These are phyloP conservation scores for Camelina neglecta DNA, from an alignment of 345 rosid species.

Conservation along the genomic window DNA sequence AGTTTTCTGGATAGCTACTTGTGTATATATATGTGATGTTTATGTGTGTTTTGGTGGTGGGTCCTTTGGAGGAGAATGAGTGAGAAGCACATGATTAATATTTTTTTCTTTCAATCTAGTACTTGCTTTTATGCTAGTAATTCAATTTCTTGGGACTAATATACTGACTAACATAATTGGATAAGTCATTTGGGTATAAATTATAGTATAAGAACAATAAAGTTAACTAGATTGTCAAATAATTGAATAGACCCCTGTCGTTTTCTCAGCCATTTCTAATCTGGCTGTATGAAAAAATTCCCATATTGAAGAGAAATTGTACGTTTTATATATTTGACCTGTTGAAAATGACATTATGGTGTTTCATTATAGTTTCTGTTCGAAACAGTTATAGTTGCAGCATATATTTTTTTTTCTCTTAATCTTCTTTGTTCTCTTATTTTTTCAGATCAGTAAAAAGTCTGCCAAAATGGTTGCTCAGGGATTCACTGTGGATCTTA, in stretches of 20 bases:
- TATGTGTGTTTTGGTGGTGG: slow-evolving; percentile 30
- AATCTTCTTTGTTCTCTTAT: not conserved
- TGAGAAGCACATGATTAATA: slow-evolving; percentile 3
- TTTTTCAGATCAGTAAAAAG: slow-evolving; percentile 16
- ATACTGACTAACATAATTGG: not conserved
- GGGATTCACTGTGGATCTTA: slow-evolving; percentile 56
- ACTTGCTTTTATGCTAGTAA: slow-evolving; percentile 29
- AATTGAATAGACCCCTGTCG: not conserved
- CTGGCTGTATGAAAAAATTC: not conserved
- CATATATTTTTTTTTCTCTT: not conserved
- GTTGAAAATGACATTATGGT: slow-evolving; percentile 10
- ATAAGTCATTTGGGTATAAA: not conserved
- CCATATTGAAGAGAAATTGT: not conserved
- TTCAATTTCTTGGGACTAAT: slow-evolving; percentile 29
- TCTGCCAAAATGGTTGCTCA: slow-evolving; percentile 52
- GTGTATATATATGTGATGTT: slow-evolving; percentile 18
- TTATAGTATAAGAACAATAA: slow-evolving; percentile 1
- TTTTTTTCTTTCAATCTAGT: slow-evolving; percentile 22
- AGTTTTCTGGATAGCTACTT: not conserved
- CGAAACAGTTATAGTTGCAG: not conserved
- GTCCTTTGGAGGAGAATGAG: slow-evolving; percentile 30
- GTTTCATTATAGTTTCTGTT: slow-evolving; percentile 20
- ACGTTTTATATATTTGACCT: not conserved
- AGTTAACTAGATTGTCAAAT: not conserved
- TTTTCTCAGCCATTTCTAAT: slow-evolving; percentile 5